These are phyloP conservation scores for Penicillium taxi DNA, from an alignment of 495 filamentous ascomycete species.

Conservation along the genomic window DNA sequence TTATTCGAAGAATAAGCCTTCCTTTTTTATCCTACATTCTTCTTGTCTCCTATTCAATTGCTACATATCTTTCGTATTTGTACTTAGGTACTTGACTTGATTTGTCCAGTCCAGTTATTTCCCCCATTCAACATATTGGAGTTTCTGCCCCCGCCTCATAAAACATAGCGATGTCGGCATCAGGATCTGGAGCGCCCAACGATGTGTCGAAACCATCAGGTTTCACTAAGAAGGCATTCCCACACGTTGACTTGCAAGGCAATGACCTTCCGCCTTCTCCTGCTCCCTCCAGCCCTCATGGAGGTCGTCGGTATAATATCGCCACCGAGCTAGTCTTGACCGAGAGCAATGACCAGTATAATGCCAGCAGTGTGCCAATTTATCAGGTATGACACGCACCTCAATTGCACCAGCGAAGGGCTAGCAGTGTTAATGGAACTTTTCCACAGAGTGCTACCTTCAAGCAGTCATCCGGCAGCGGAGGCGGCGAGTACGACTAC, in stretches of 20 bases:
- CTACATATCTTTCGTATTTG: too few relatives aligned
- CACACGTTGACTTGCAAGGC: conserved; percentile 73
- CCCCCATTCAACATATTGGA: background rate
- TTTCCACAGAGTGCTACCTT: conserved; percentile 78
- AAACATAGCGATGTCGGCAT: conserved; percentile 45
- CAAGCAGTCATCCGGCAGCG: conserved; percentile 78
- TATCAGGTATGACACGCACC: conserved; percentile 56
- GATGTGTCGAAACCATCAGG: conserved; percentile 20
- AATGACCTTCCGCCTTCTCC: conserved; percentile 91
- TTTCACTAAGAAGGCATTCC: conserved; percentile 58
- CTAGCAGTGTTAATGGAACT: conserved; percentile 1
- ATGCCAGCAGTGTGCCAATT: conserved; percentile 88
- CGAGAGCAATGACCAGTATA: conserved; percentile 91
- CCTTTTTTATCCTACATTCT: too few relatives aligned
- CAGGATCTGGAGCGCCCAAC: conserved; percentile 29
- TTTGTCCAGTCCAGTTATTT: too few relatives aligned
- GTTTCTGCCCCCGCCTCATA: conserved; percentile 23
- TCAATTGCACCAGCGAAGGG: background rate
- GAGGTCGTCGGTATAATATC: conserved; percentile 78
- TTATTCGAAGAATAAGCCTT: too few relatives aligned
- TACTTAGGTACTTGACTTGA: too few relatives aligned
- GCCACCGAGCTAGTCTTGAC: conserved; percentile 96
- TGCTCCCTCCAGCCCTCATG: conserved; percentile 81
- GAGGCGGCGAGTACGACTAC: conserved; percentile 89
- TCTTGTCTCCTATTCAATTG: too few relatives aligned